Base-by-base conservation (phyloP, 208 protist genomes). In the Naegleria fowleri region DNA sequence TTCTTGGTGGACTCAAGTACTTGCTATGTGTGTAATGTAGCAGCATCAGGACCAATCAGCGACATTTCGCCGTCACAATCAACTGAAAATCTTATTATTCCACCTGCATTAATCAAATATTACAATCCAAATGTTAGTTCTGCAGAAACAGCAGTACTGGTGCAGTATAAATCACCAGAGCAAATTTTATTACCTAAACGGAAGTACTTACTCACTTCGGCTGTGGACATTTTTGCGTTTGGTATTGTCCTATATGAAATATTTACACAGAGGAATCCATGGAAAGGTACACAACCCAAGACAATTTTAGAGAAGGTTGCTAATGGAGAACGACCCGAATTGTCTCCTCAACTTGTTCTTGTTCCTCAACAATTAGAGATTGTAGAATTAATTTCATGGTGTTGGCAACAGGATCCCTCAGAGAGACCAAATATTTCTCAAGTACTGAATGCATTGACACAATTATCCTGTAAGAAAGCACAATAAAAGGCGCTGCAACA, bases 231-330 rank as follows among this genome's bases (percentile, higher is more conserved):
- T 5, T 88, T 43, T 88, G 39, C 85, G 16, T 88, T 58, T 58
- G 85, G 85, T 58, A 39, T 88, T 58, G 7, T 88, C 0, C 36
- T 88, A 5, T 51, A 33, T 88, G 85, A 88, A 58, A 43, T 88
- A 58, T 88, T 58, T 38, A 58, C 85, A 40, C 41, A 58, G 16
- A 88, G 11, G 0, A 88, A 88, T 40, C 85, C 85, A 39, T 88
- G 85, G 85, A 88, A 39, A 58, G 85, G 33, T 1, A 38, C 11
- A 0, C 19, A 58, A 1, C 13, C 41, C 9, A 6, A 15, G 25
- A 22, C 29, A 9, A 88, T 88, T 43, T 25, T 25, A 22, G 83
- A 86, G 9, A 86, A 29, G 41, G 83, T 86, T 86, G 39, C 40
- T 29, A 48, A 39, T 48, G 38, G n/a, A 19, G 83, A 86, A 48